Base-by-base conservation (phyloP, 352 stramenopile species). In the Pythium chondricola region DNA sequence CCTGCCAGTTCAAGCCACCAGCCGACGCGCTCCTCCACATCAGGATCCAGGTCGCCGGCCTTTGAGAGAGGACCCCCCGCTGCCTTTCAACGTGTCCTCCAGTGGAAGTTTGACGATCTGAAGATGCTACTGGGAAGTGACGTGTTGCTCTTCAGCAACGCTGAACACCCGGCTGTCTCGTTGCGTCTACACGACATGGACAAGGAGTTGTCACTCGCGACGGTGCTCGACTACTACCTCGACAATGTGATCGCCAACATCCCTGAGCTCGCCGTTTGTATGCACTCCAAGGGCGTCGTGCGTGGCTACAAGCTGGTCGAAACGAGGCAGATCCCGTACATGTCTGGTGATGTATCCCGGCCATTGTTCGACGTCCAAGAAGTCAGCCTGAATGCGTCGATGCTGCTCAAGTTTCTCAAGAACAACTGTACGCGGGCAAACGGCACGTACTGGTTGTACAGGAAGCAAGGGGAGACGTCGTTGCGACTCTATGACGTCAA, bases 181-280 rank as follows among this genome's bases (percentile, higher is more conserved):
- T 52, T 93, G 6, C 83, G 84, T 37, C 74, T 93, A 10, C 83
- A 93, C 43, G 83, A 93, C 47, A 86, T 91, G 69, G 78, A 93
- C 49, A 77, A 86, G 17, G 78, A 93, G 29, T 45, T 93, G n/a
- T 90, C 79, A 24, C 62, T 92, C 4, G 82, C 66, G 16, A 93
- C 77, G 1, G 75, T 90, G 20, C 67, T 93, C 1, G 83, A 93
- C 59, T 93, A 92, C 49, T 93, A 93, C 36, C 46, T 93, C 26
- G 83, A 93, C 54, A 93, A 93, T 42, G 80, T 93, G 37, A 92
- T 93, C 39, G 78, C 77, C 1, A 93, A 93, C 41, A 90, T 93
- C 47, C 83, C 83, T 0, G 83, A 93, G 47, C 56, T 93, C 13
- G 83, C 79, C 2, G 85, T 93, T 42, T 93, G 83, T 26, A 87